Evolutionary conservation across 129 eudicot species (phyloP), one percentile per base, ranked within the genome.

Genomic region (Chrysanthemum seticuspe): DNA sequence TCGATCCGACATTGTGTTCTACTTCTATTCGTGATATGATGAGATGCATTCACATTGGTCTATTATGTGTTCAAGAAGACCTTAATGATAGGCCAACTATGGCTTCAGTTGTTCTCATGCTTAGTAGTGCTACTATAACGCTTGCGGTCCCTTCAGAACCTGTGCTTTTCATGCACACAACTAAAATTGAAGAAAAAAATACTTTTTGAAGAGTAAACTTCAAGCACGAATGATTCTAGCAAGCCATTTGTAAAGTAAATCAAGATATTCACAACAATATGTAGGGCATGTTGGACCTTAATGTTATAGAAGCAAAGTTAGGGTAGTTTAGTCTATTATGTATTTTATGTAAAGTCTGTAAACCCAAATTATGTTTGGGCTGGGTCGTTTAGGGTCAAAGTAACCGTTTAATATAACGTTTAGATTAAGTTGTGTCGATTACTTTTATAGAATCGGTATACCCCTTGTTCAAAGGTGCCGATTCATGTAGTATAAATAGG

Each of bases 41-140:
- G 3, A 75, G 86, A 75, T 85, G 86, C 53, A 72, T 80, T 59
- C 85, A 87, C 47, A 74, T 84, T 27, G 89, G 82, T 4, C 66
- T 87, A 67, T 70, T 82, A 67, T 85, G 90, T 31, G 88, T 85
- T 59, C 88, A 88, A 78, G 88, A 83, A 65, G 63, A 83, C 0
- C 71, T 53, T 5, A 62, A 53, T 0, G 58, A 83, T 0, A 78
- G 90, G 51, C 90, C 88, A 10, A 77, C 89, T 58, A 88, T 88
- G 88, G 77, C 75, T 29, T 80, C 88, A 0, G 61, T 85, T 0
- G 77, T 80, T 75, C 77, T 82, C 54, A 85, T 85, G 90, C 83
- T 83, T 10, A 71, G 67, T 74, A 83, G 90, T 76, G 18, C 36
- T 13, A 71, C 90, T 14, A 3, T 75, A 19, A 68, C 81, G 27